These are phyloP conservation scores for Pseudogymnoascus sp. DNA, from an alignment of 2,329 filamentous ascomycete genomes.

Conservation along the genomic window DNA sequence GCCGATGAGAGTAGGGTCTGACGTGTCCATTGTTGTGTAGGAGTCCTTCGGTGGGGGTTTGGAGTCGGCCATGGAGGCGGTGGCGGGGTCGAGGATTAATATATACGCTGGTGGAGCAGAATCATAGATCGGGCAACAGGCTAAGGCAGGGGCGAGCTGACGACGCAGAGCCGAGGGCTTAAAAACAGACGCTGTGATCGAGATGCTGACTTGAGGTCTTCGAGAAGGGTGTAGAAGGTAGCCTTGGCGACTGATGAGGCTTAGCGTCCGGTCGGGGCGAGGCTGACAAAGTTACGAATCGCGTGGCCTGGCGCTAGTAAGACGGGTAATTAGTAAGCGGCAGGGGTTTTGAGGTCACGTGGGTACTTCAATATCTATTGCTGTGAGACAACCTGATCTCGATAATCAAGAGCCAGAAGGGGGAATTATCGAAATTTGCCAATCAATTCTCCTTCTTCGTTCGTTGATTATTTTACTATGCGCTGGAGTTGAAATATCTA, in stretches of 20 bases:
- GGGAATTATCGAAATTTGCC: neutral
- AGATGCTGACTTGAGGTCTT: slow-evolving; percentile 4
- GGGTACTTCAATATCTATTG: neutral
- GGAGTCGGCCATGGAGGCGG: slow-evolving; percentile 46
- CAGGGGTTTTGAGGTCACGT: neutral
- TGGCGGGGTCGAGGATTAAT: neutral
- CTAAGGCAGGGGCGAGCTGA: neutral
- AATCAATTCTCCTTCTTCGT: neutral
- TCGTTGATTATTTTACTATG: no score
- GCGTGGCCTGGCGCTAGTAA: neutral
- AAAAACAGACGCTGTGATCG: neutral
- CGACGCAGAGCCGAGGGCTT: neutral
- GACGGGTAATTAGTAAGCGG: neutral
- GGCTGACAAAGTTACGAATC: slow-evolving; percentile 5
- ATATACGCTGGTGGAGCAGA: neutral
- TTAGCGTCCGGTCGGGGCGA: neutral
- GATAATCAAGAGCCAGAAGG: neutral
- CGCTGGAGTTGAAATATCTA: neutral
- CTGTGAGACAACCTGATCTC: neutral
- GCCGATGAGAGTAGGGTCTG: slow-evolving; percentile 79
- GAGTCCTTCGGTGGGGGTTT: slow-evolving; percentile 42
- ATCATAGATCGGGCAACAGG: neutral
- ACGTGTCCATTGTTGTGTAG: slow-evolving; percentile 66
- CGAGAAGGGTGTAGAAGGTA: slow-evolving; percentile 8
- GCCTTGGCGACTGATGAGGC: neutral